Conservation (phyloP, 2,329 filamentous ascomycete genomes). For the Aureobasidium sp. region DNA sequence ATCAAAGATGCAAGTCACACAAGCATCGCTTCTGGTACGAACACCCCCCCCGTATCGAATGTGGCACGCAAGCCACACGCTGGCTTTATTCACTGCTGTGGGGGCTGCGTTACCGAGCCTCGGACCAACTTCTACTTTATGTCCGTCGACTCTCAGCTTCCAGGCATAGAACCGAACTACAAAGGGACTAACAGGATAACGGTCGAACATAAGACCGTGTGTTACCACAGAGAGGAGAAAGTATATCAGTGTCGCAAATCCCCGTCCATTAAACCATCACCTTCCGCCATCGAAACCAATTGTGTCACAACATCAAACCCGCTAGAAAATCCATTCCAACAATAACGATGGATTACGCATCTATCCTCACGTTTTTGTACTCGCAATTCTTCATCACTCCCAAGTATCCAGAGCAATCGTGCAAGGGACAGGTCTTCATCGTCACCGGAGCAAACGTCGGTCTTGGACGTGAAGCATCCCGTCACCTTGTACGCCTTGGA, state of each 20-base stretch:
- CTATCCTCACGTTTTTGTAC: conserved; percentile 27
- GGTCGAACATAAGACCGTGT: not conserved
- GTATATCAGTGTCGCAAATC: not conserved
- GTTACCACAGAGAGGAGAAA: not conserved
- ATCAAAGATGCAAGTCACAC: not conserved
- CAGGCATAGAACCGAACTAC: not conserved
- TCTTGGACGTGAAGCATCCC: conserved; percentile 38
- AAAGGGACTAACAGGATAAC: not conserved
- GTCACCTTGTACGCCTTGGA: conserved; percentile 33
- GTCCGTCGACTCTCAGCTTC: not conserved
- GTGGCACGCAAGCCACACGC: not conserved
- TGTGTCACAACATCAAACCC: not conserved
- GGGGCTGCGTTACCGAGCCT: not conserved
- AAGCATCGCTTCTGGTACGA: not conserved
- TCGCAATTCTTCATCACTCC: conserved; percentile 33
- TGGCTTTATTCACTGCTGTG: not conserved
- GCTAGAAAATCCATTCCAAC: no score
- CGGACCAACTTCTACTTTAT: not conserved
- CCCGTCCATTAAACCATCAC: not conserved
- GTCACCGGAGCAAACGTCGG: conserved; percentile 42
- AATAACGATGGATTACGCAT: not conserved
- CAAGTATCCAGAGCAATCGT: conserved; percentile 24
- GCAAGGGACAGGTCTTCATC: conserved; percentile 33
- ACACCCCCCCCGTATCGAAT: not conserved
- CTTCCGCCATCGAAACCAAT: not conserved